Evolutionary conservation across 192 early-diverging fungal genomes (phyloP), one percentile per base, ranked within the genome.

Genomic region (Podila minutissima): DNA sequence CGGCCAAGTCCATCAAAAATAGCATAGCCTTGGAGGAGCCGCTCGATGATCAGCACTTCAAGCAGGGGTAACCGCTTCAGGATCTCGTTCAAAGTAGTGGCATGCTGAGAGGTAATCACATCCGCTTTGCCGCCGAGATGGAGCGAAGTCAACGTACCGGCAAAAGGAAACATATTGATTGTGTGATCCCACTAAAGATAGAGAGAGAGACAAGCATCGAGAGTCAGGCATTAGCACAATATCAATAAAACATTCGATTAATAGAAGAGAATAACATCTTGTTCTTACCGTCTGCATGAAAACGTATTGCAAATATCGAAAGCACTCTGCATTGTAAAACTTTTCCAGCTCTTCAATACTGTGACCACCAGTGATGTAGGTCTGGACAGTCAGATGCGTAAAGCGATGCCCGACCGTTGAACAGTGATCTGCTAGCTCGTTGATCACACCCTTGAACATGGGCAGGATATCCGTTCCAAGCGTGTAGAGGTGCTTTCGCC

Each of bases 391-490:
- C 2, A 66, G 19, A 11, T 28, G 41, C 26, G 29, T 66, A 3
- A 66, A 49, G 8, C 29, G 64, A 29, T 66, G 41, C 6, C 29
- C 49, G 46, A 31, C 46, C 29, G 12, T 50, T n/a, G 74, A 76
- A 24, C 62, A 70, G 59, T 31, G 69, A 29, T 49, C 32, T 33
- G 68, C 67, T 12, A 70, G 19, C 5, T 65, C 46, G 6, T 69
- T 46, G 49, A 76, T 55, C 1, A 22, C 62, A 28, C 59, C 63
- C 29, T 63, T 32, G 2, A 11, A 41, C 13, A 19, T 24, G 1
- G 74, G 48, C 26, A 76, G 33, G 4, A 76, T 24, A 13, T 70
- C 74, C 5, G 74, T 76, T 6, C 28, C 48, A 15, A 76, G 29
- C 4, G 33, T 38, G 5, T 28, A 49, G 55, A 76, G 49, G 20